Percentiles rank a stretch among this genome's conserved stretches.
Evolutionary conservation across 352 stramenopile species (phyloP).

Genomic region (Blastocystis sp.): DNA sequence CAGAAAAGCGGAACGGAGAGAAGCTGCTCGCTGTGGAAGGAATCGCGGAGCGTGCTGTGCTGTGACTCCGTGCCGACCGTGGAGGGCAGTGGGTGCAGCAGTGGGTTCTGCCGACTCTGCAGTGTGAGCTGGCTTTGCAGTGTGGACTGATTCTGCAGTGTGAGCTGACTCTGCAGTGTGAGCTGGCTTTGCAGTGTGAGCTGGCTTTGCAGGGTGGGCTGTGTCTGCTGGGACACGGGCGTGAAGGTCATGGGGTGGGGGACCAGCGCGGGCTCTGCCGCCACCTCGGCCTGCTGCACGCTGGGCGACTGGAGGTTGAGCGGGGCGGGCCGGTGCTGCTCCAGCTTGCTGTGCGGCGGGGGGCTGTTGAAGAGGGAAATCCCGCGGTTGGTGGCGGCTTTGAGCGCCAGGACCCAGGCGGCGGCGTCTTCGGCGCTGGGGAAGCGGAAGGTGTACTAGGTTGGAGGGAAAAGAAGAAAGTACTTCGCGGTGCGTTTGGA

Average conservation of each 20-base stretch:
- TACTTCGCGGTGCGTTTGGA: constrained; percentile 56
- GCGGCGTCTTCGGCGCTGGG: neutral
- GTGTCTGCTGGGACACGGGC: no score
- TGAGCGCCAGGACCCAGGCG: constrained; percentile 8
- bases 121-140: no score
- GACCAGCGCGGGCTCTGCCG: no score
- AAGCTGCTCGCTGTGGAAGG: no score
- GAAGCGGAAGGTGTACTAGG: constrained; percentile 52
- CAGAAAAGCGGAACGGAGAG: neutral
- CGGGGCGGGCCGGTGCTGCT: neutral
- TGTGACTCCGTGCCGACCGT: neutral
- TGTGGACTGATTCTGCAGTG: no score
- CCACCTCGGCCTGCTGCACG: no score
- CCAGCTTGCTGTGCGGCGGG: neutral
- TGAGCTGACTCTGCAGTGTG: no score
- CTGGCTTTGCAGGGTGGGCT: no score
- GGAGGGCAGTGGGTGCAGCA: neutral
- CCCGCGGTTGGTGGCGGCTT: neutral
- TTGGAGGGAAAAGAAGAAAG: neutral
- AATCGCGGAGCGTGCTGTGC: no score
- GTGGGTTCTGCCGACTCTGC: no score
- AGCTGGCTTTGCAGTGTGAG: no score
- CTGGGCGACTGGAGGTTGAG: neutral
- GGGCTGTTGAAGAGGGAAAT: constrained; percentile 49
- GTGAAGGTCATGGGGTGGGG: no score